Evolutionary conservation across 1,284 basidiomycete species (phyloP).

Genomic region (Moesziomyces parantarcticus): DNA sequence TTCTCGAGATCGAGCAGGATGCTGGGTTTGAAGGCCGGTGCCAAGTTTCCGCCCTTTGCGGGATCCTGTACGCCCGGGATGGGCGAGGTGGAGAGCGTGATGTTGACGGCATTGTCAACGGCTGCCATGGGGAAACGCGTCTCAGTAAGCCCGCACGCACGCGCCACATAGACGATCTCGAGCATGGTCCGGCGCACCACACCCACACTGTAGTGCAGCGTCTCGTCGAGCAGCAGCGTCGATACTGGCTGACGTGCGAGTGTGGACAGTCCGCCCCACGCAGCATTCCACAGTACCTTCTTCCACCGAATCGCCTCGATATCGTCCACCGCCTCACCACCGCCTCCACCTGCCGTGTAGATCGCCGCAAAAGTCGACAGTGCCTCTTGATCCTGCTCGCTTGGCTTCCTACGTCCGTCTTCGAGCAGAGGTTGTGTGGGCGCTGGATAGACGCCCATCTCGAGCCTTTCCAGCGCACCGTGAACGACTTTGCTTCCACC

Average conservation of each 20-base stretch:
- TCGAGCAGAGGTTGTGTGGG: neutral
- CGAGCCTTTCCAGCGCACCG: slow-evolving; percentile 59
- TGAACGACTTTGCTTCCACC: slow-evolving; percentile 50
- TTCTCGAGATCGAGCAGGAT: slow-evolving; percentile 62
- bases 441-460: slow-evolving; percentile 67
- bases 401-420: neutral
- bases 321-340: slow-evolving; percentile 68
- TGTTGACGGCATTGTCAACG: slow-evolving; percentile 50
- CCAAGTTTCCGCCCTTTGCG: slow-evolving; percentile 12
- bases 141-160: slow-evolving; percentile 61
- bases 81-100: slow-evolving; percentile 39
- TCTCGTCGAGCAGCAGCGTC: slow-evolving; percentile 64
- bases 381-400: slow-evolving; percentile 54
- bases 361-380: slow-evolving; percentile 67
- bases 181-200: slow-evolving; percentile 68
- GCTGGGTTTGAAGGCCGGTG: slow-evolving; percentile 56
- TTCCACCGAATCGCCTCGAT: slow-evolving; percentile 71
- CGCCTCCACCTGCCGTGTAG: slow-evolving; percentile 68
- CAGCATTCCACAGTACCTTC: slow-evolving; percentile 68
- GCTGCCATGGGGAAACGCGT: slow-evolving; percentile 36
- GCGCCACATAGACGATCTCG: slow-evolving; percentile 69
- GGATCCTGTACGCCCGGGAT: slow-evolving; percentile 6
- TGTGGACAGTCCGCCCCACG: slow-evolving; percentile 67
- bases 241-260: slow-evolving; percentile 69
- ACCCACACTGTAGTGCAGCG: slow-evolving; percentile 67